phyloP scores from a whole-genome alignment of 1,284 basidiomycete genomes.

The Ganoderma lingzhi region DNA sequence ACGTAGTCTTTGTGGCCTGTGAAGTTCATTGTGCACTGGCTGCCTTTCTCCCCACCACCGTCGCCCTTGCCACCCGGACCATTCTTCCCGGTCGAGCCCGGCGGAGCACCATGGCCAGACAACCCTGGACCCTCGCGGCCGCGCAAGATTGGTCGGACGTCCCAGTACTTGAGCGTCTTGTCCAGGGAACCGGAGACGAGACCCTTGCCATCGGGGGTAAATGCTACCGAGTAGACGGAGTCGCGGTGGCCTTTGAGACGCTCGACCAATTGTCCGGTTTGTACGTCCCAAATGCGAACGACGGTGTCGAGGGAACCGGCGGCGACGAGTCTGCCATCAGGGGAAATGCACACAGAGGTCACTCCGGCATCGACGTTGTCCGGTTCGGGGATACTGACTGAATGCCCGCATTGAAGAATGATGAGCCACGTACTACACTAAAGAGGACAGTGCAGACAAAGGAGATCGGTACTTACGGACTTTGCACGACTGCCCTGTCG shows the following conservation, averaged over 20 bases:
- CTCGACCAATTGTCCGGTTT: conserved; percentile 72
- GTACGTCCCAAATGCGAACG: conserved; percentile 78
- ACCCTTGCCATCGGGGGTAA: conserved; percentile 75
- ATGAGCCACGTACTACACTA: background rate
- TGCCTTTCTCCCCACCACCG: conserved; percentile 47
- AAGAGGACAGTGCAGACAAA: background rate
- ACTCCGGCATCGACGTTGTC: conserved; percentile 70
- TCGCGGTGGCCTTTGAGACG: conserved; percentile 78
- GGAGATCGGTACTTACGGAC: conserved; percentile 34
- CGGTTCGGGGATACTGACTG: conserved; percentile 49
- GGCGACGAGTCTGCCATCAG: conserved; percentile 73
- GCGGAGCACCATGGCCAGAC: conserved; percentile 12
- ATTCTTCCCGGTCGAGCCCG: conserved; percentile 17
- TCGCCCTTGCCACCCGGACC: conserved; percentile 33
- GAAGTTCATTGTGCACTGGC: conserved; percentile 67
- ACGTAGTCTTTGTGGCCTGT: conserved; percentile 79
- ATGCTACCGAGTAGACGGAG: conserved; percentile 80
- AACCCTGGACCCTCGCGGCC: conserved; percentile 29
- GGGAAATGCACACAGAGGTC: conserved; percentile 70
- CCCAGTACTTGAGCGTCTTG: conserved; percentile 81
- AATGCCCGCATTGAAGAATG: background rate
- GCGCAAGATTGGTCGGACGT: conserved; percentile 50
- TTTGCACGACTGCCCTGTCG: conserved; percentile 51
- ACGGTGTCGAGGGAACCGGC: conserved; percentile 80
- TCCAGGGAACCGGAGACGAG: conserved; percentile 78